Percentiles rank a stretch among this genome's conserved stretches.
Conservation (phyloP, 75 land plant genomes). For the Pinus albicaulis region DNA sequence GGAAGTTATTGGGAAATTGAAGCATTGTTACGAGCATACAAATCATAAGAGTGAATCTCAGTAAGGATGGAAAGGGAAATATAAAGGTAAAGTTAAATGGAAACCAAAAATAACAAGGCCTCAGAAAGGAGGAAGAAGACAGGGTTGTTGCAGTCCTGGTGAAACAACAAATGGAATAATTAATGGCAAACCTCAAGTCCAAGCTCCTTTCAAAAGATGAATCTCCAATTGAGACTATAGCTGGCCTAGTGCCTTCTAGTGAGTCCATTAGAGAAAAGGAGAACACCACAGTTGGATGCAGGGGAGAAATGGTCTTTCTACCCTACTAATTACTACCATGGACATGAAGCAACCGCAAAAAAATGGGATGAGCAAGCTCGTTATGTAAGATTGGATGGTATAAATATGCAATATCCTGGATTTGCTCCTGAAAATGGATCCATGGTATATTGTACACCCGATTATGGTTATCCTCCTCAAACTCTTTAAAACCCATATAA, state of each 20-base stretch:
- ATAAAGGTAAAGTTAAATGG: no score
- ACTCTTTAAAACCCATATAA: constrained; percentile 58
- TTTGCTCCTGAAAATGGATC: constrained; percentile 48
- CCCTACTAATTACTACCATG: constrained; percentile 44
- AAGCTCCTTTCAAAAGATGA: constrained; percentile 3
- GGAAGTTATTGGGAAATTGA: no score
- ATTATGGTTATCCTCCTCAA: constrained; percentile 55
- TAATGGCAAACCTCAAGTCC: no score
- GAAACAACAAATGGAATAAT: no score
- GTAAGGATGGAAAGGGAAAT: no score
- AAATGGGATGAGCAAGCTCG: constrained; percentile 53
- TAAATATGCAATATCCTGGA: constrained; percentile 43
- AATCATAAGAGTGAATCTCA: no score
- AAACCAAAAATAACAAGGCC: no score
- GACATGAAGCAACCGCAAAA: constrained; percentile 39
- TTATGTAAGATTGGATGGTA: constrained; percentile 51
- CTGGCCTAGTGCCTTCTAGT: not conserved
- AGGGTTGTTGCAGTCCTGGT: no score
- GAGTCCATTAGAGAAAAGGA: not conserved
- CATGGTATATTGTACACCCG: constrained; percentile 58
- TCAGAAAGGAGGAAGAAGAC: no score
- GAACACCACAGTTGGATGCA: constrained; percentile 23
- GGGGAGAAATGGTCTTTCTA: constrained; percentile 42
- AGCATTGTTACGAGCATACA: no score
- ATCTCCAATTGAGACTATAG: not conserved